Evolutionary conservation across 192 early-diverging fungal species (phyloP).

Genomic region (Backusella morwellensis): DNA sequence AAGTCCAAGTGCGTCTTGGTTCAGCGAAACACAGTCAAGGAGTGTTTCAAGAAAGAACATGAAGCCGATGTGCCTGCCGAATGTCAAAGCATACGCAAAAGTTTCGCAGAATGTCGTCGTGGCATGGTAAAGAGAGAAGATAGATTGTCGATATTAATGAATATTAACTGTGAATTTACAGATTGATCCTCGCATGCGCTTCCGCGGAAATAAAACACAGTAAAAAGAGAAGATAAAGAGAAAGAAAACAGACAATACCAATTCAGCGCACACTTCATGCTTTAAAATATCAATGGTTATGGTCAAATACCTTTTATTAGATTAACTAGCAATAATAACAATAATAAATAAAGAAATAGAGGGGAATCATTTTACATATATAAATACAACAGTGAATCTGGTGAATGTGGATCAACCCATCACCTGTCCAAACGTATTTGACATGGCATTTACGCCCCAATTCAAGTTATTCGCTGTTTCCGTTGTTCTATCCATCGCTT

Average conservation of each 20-base stretch:
- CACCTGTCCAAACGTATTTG: constrained; percentile 9
- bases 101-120: constrained; percentile 56
- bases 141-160: neutral
- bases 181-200: constrained; percentile 51
- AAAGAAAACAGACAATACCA: neutral
- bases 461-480: constrained; percentile 4
- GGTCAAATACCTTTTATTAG: neutral
- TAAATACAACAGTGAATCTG: neutral
- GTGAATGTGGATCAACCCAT: neutral
- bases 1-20: constrained; percentile 53
- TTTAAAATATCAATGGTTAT: neutral
- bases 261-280: neutral
- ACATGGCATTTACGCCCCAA: neutral
- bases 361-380: neutral
- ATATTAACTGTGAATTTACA: constrained; percentile 12
- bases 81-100: constrained; percentile 52
- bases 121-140: constrained; percentile 44
- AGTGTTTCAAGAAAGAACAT: constrained; percentile 54
- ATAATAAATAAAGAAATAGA: constrained; percentile 2
- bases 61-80: constrained; percentile 48
- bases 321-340: neutral
- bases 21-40: constrained; percentile 44
- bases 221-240: neutral
- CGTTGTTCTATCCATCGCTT: neutral
- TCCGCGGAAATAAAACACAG: constrained; percentile 51